Conservation (phyloP, 495 filamentous ascomycete species). For the Xylaria nigripes region DNA sequence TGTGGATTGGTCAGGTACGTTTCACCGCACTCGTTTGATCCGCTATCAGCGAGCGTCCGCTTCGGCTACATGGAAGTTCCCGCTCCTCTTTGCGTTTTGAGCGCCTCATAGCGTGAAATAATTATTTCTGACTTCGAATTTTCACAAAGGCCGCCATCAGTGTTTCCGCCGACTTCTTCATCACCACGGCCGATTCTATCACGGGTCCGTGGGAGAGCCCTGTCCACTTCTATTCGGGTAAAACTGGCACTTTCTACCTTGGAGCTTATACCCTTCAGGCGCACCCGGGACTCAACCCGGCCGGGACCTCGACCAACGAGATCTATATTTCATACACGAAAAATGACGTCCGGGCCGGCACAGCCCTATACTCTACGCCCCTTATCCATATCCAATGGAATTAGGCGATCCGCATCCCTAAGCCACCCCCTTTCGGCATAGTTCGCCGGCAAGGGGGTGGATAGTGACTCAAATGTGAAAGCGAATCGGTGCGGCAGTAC, state of each 20-base stretch:
- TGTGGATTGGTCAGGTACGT: constrained; percentile 27
- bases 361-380: neutral
- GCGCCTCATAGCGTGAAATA: neutral
- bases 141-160: constrained; percentile 2
- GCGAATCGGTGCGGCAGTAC: neutral
- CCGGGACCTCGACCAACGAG: constrained; percentile 13
- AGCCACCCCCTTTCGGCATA: neutral
- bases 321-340: constrained; percentile 27
- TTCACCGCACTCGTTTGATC: neutral
- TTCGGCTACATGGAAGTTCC: neutral
- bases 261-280: constrained; percentile 24
- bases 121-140: neutral
- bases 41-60: neutral
- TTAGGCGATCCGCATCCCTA: neutral
- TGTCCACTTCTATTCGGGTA: constrained; percentile 19
- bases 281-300: constrained; percentile 17
- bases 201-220: constrained; percentile 26
- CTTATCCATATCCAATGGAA: constrained; percentile 12
- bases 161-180: constrained; percentile 25
- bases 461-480: neutral
- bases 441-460: neutral
- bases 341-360: neutral
- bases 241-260: constrained; percentile 9
- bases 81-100: neutral
- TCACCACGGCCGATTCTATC: constrained; percentile 25